Conservation (phyloP, 2,329 filamentous ascomycete species). For the Sphaerulina vaccinii region DNA sequence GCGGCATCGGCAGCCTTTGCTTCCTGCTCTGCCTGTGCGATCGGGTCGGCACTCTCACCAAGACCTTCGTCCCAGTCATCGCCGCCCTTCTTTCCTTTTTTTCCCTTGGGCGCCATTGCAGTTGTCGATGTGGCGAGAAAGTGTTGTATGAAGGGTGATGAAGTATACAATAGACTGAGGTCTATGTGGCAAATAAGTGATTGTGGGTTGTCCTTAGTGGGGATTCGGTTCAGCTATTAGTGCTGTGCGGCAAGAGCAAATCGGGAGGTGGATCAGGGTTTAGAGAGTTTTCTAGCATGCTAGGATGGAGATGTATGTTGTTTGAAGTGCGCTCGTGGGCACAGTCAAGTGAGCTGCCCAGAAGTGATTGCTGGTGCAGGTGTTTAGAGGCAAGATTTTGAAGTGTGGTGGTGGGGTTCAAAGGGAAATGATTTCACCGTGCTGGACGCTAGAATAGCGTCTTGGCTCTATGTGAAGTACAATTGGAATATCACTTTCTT, state of each 20-base stretch:
- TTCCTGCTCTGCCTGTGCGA: slow-evolving; percentile 50
- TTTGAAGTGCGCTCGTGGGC: slow-evolving; percentile 7
- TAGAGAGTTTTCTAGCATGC: slow-evolving; percentile 32
- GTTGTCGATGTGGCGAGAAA: slow-evolving; percentile 8
- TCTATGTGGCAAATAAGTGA: slow-evolving; percentile 9
- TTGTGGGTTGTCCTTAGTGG: slow-evolving; percentile 8
- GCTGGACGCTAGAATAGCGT: too few species aligned
- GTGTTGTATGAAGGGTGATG: slow-evolving; percentile 7
- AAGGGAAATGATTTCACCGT: slow-evolving; percentile 7
- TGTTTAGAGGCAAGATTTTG: background rate
- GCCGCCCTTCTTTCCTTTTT: slow-evolving; percentile 75
- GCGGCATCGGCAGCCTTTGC: slow-evolving; percentile 48
- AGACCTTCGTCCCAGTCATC: slow-evolving; percentile 96
- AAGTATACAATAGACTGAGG: background rate
- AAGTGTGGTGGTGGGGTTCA: background rate
- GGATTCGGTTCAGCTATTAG: slow-evolving; percentile 30
- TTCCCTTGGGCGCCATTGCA: slow-evolving; percentile 89
- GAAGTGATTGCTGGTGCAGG: background rate
- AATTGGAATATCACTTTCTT: background rate
- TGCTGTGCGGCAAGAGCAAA: slow-evolving; percentile 25
- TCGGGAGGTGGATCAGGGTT: slow-evolving; percentile 36
- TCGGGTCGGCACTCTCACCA: slow-evolving; percentile 70
- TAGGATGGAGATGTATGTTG: slow-evolving; percentile 25
- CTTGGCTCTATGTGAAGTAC: slow-evolving; percentile 1
- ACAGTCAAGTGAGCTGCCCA: slow-evolving; percentile 8